Conservation (phyloP, 202 grass and related monocot genomes). For the Musa balbisiana region DNA sequence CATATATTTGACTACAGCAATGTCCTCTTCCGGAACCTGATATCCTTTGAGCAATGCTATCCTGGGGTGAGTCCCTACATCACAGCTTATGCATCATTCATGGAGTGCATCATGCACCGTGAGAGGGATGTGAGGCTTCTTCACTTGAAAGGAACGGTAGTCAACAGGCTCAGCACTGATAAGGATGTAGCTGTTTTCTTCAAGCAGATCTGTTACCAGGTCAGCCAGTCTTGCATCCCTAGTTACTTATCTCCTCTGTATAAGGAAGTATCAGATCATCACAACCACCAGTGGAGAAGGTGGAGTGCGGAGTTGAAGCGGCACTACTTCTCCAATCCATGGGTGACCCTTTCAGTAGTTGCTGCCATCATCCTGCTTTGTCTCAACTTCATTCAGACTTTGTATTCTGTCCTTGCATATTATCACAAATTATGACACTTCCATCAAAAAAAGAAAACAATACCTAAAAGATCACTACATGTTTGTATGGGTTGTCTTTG, state of each 20-base stretch:
- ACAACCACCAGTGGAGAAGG: neutral
- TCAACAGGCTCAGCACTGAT: neutral
- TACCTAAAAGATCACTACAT: too few relatives aligned
- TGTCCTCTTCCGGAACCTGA: slow-evolving; percentile 16
- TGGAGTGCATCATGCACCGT: slow-evolving; percentile 3
- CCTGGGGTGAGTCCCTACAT: neutral
- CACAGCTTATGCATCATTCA: slow-evolving; percentile 10
- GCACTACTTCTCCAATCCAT: neutral
- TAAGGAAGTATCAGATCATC: neutral
- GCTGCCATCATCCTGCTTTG: too few relatives aligned
- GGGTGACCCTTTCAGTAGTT: too few relatives aligned
- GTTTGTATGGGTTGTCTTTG: too few relatives aligned
- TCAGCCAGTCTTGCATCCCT: too few relatives aligned
- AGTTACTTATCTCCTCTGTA: slow-evolving; percentile 10
- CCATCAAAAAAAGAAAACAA: too few relatives aligned
- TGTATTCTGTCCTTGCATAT: too few relatives aligned
- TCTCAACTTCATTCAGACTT: too few relatives aligned
- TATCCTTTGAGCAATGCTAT: slow-evolving; percentile 30
- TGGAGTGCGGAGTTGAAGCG: neutral
- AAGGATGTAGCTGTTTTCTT: neutral
- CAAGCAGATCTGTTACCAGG: neutral
- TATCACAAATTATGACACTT: too few relatives aligned
- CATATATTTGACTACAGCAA: slow-evolving; percentile 6
- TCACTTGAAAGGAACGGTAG: neutral
- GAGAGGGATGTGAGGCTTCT: slow-evolving; percentile 8